phyloP scores from a whole-genome alignment of 1,284 basidiomycete species.

The Boletus putidus region DNA sequence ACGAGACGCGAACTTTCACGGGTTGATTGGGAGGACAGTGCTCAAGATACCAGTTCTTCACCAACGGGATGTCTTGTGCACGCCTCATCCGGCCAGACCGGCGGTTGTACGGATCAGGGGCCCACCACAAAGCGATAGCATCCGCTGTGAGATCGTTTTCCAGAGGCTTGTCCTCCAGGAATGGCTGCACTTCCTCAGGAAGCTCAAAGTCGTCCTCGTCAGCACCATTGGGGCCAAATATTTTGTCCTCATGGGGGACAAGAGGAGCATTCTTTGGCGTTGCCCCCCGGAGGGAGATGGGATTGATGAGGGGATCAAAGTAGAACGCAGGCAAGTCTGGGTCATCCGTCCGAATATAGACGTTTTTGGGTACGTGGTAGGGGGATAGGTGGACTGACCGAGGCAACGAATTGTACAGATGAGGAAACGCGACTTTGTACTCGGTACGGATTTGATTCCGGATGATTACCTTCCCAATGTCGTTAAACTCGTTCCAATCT shows the following conservation, averaged over 20 bases:
- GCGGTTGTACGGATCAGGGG: constrained; percentile 93
- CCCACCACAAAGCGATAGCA: constrained; percentile 98
- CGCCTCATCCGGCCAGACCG: constrained; percentile 92
- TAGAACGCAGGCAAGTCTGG: constrained; percentile 99
- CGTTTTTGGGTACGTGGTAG: constrained; percentile 95
- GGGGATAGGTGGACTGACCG: constrained; percentile 90
- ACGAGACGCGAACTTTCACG: constrained; percentile 98
- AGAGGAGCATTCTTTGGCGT: constrained; percentile 81
- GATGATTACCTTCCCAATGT: constrained; percentile 99
- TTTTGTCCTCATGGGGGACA: constrained; percentile 85
- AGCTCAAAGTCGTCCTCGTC: constrained; percentile 91
- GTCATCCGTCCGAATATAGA: constrained; percentile 98
- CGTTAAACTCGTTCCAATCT: constrained; percentile 99
- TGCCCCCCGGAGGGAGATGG: constrained; percentile 86
- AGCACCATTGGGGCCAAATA: constrained; percentile 84
- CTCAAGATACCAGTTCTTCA: constrained; percentile 98
- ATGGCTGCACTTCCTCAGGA: constrained; percentile 80
- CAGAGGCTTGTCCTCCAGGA: constrained; percentile 79
- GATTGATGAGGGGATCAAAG: constrained; percentile 98
- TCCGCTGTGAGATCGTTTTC: constrained; percentile 95
- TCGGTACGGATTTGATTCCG: constrained; percentile 98
- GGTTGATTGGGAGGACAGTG: constrained; percentile 96
- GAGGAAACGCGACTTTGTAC: constrained; percentile 99
- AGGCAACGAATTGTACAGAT: constrained; percentile 97
- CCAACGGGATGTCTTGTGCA: constrained; percentile 92